These are phyloP conservation scores for Fremontodendron californicum DNA, from an alignment of 345 rosid species.

Conservation along the genomic window DNA sequence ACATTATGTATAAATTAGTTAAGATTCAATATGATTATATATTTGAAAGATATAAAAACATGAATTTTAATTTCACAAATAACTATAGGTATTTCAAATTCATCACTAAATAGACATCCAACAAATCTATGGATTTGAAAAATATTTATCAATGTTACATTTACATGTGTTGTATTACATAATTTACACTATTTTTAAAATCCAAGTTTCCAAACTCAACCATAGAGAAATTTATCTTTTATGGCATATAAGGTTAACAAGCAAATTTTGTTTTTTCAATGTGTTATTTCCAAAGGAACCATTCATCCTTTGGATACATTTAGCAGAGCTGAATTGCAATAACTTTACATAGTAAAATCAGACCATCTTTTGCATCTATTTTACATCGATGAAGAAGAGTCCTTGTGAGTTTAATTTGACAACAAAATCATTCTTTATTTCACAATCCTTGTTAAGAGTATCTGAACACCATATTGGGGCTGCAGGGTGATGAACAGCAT, in stretches of 20 bases:
- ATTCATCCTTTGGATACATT: too few species aligned
- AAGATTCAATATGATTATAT: too few species aligned
- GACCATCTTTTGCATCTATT: neutral
- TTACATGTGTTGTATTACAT: too few species aligned
- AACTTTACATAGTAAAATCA: neutral
- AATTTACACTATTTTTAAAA: too few species aligned
- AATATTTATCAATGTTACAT: too few species aligned
- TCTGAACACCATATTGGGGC: slow-evolving; percentile 70
- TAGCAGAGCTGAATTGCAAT: neutral
- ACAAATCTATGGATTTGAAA: too few species aligned
- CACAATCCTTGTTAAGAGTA: slow-evolving; percentile 45
- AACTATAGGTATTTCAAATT: too few species aligned
- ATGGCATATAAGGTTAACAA: neutral
- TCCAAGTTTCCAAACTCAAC: too few species aligned
- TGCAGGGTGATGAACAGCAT: slow-evolving; percentile 41
- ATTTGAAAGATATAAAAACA: too few species aligned
- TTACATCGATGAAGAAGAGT: neutral
- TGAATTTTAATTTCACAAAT: too few species aligned
- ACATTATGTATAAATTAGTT: too few species aligned
- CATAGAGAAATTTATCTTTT: neutral
- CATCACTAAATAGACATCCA: too few species aligned
- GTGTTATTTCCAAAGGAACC: neutral
- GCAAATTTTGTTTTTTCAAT: neutral
- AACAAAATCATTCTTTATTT: slow-evolving; percentile 2
- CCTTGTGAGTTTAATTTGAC: neutral